Evolutionary conservation across 208 protist species (phyloP).

Genomic region (Trypanosoma platydactyli): DNA sequence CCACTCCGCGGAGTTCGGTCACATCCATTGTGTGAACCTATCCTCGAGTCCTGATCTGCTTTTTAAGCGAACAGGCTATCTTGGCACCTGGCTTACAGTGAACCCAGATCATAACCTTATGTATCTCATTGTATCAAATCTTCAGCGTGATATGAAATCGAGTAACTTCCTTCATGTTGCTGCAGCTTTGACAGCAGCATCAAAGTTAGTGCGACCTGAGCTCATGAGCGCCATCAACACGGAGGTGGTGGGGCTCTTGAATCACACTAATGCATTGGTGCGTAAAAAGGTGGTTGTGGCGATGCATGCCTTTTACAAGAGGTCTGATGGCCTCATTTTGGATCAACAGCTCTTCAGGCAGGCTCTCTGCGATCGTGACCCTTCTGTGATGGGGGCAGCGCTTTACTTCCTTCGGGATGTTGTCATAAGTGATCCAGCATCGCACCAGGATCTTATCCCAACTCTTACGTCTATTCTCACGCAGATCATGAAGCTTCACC

Average conservation of each 20-base stretch:
- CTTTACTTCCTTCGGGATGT: slow-evolving; percentile 85
- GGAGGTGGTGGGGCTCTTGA: slow-evolving; percentile 61
- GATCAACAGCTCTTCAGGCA: slow-evolving; percentile 59
- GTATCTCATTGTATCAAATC: slow-evolving; percentile 93
- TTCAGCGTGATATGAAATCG: slow-evolving; percentile 93
- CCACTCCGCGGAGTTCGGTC: slow-evolving; percentile 84
- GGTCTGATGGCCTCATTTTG: slow-evolving; percentile 33
- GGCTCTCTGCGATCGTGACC: slow-evolving; percentile 94
- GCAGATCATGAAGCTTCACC: slow-evolving; percentile 89
- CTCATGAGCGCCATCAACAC: slow-evolving; percentile 84
- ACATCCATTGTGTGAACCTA: slow-evolving; percentile 97
- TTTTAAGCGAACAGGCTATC: slow-evolving; percentile 92
- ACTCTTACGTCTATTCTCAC: slow-evolving; percentile 93
- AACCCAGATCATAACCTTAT: slow-evolving; percentile 89
- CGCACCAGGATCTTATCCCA: slow-evolving; percentile 84
- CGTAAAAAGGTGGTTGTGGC: slow-evolving; percentile 93
- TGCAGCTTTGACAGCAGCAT: slow-evolving; percentile 88
- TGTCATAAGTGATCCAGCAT: slow-evolving; percentile 30
- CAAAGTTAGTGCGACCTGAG: slow-evolving; percentile 82
- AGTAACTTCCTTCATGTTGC: slow-evolving; percentile 90
- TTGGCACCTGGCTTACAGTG: slow-evolving; percentile 87
- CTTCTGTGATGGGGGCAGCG: slow-evolving; percentile 94
- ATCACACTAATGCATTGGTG: slow-evolving; percentile 68
- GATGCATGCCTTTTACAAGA: slow-evolving; percentile 87
- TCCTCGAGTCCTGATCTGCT: slow-evolving; percentile 59